Evolutionary conservation across 495 filamentous ascomycete species (phyloP).

Genomic region (Talaromyces ruber): DNA sequence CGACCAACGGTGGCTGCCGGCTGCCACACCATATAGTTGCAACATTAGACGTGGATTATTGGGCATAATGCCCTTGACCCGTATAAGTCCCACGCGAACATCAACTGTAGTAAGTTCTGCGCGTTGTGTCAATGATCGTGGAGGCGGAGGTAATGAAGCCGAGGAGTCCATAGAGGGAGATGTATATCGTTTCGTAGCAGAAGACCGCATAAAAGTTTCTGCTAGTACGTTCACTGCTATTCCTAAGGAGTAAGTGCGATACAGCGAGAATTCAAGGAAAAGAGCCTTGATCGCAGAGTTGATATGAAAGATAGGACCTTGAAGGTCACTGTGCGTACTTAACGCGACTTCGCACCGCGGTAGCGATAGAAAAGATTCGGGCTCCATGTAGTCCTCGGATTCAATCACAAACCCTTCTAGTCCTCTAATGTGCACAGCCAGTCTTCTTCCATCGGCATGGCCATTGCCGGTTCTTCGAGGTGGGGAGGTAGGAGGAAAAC

Average conservation of each 20-base stretch:
- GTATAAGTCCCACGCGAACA: conserved; percentile 66
- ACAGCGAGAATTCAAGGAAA: conserved; percentile 82
- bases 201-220: conserved; percentile 57
- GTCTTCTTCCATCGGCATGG: conserved; percentile 72
- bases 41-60: conserved; percentile 83
- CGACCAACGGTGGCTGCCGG: conserved; percentile 77
- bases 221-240: conserved; percentile 70
- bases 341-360: conserved; percentile 82
- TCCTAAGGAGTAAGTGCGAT: conserved; percentile 84
- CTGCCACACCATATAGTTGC: conserved; percentile 72
- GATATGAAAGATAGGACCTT: conserved; percentile 81
- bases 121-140: conserved; percentile 23
- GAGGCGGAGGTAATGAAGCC: conserved; percentile 18
- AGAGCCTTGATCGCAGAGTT: conserved; percentile 72
- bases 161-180: conserved; percentile 5
- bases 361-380: conserved; percentile 77
- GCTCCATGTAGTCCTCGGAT: conserved; percentile 71
- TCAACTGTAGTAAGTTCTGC: conserved; percentile 74
- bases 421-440: conserved; percentile 71
- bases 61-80: conserved; percentile 83
- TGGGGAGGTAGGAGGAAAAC: conserved; percentile 51
- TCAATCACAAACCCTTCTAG: conserved; percentile 88
- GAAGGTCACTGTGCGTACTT: conserved; percentile 72
- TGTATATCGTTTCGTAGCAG: conserved; percentile 9
- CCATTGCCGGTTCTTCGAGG: conserved; percentile 46